Evolutionary conservation across 164 flowering plant genomes (phyloP), one percentile per base, ranked within the genome.

Genomic region (Saururus chinensis): DNA sequence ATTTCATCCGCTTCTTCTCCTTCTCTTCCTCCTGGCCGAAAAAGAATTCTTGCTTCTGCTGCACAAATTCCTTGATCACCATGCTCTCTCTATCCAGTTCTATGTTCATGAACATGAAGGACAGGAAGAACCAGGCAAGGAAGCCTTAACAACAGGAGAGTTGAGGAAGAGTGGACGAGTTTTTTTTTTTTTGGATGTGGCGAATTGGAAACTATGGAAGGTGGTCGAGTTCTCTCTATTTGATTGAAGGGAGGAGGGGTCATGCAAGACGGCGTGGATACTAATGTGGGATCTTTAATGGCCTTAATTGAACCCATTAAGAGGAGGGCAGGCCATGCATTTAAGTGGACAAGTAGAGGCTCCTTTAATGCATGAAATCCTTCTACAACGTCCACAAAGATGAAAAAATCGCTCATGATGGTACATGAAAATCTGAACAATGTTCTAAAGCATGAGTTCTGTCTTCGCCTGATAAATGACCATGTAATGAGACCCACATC

Each of bases 271-370:
- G 70, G 69, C 66, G 57, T 68, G 76, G 51, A 66, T 74, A 72
- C 76, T 80, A 66, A 71, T 69, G 68, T 67, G 77, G 72, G 70
- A 66, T 66, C 75, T 73, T 82, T 71, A 81, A 83, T 78, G 77
- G 61, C 57, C 51, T 63, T 67, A 75, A 78, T 73, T 71, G 66
- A 70, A 66, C 79, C 68, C 74, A 79, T 76, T 80, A 69, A 80
- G 78, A 74, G 71, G 66, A 40, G 76, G 75, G 73, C 88, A 76
- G 81, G 76, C 75, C 71, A 64, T 60, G 81, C 85, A 81, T 80
- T 81, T 57, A 84, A 77, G 75, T 57, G 60, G 81, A 71, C 84
- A 71, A 81, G 83, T 84, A 70, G 81, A 74, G 70, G 57, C 60
- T 79, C 66, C 75, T 80, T 84, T 62, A 80, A 83, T 84, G 85